phyloP scores from a whole-genome alignment of 805 yeast genomes.

The Phaffomyces thermotolerans region DNA sequence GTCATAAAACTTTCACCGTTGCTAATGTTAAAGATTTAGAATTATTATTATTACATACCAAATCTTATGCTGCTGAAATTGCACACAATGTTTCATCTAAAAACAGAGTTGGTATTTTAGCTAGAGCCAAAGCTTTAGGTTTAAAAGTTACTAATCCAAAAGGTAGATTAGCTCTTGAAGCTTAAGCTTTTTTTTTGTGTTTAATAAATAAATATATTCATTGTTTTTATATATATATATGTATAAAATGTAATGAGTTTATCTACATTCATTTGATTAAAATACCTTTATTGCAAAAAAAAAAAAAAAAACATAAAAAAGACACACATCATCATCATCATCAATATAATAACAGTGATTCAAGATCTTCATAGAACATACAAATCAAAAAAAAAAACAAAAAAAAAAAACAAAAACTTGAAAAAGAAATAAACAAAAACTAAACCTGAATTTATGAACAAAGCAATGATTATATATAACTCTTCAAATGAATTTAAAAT shows the following conservation, averaged over 20 bases:
- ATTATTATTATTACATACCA: constrained; percentile 92
- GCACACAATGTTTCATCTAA: constrained; percentile 97
- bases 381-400: too few relatives aligned
- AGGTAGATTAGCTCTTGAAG: constrained; percentile 97
- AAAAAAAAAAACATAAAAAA: too few relatives aligned
- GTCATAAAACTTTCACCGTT: constrained; percentile 95
- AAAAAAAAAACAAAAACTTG: not conserved
- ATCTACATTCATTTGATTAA: not conserved
- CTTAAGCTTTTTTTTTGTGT: constrained; percentile 42
- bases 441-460: not conserved
- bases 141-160: constrained; percentile 98
- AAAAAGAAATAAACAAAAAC: not conserved
- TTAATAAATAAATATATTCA: not conserved
- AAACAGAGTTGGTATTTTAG: constrained; percentile 94
- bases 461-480: too few relatives aligned
- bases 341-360: not conserved
- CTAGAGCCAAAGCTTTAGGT: constrained; percentile 97
- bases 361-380: not conserved
- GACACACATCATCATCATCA: not conserved
- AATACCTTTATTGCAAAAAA: not conserved
- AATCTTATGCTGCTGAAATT: constrained; percentile 99
- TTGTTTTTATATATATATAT: too few relatives aligned
- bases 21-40: constrained; percentile 92
- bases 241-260: too few relatives aligned
- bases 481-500: not conserved